Conservation (phyloP, 2,329 filamentous ascomycete species). For the Aspergillus viridinutans region DNA sequence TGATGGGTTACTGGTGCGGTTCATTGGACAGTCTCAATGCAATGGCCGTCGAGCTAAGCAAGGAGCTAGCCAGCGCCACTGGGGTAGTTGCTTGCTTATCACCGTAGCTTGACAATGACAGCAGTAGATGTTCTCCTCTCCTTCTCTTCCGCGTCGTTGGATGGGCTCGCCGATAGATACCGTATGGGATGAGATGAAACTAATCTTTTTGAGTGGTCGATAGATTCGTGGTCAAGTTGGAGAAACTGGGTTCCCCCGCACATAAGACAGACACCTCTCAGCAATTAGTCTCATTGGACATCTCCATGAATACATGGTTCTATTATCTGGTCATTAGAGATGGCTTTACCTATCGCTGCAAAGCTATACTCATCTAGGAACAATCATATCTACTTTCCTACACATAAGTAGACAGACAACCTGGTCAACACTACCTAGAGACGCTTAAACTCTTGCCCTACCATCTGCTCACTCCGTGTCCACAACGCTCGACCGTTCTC, state of each 20-base stretch:
- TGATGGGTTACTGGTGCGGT: background rate
- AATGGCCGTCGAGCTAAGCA: background rate
- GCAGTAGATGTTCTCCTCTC: background rate
- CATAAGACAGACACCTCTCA: background rate
- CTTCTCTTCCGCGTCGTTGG: background rate
- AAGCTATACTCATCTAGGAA: background rate
- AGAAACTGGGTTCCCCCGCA: background rate
- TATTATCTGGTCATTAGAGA: background rate
- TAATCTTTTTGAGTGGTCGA: background rate
- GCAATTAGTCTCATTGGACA: background rate
- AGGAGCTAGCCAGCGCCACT: background rate
- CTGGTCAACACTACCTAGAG: background rate
- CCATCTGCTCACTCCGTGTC: conserved; percentile 27
- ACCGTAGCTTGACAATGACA: background rate
- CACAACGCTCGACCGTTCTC: conserved; percentile 27
- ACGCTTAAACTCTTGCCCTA: conserved; percentile 21
- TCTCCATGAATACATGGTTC: background rate
- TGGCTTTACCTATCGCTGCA: too few relatives aligned
- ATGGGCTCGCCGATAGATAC: background rate
- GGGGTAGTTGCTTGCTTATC: background rate
- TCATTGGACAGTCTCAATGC: background rate
- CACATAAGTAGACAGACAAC: background rate
- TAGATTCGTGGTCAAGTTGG: background rate
- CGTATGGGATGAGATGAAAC: too few relatives aligned
- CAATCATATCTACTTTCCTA: background rate